phyloP scores from a whole-genome alignment of 768 basidiomycete genomes.

The Rhizopogon rudus region DNA sequence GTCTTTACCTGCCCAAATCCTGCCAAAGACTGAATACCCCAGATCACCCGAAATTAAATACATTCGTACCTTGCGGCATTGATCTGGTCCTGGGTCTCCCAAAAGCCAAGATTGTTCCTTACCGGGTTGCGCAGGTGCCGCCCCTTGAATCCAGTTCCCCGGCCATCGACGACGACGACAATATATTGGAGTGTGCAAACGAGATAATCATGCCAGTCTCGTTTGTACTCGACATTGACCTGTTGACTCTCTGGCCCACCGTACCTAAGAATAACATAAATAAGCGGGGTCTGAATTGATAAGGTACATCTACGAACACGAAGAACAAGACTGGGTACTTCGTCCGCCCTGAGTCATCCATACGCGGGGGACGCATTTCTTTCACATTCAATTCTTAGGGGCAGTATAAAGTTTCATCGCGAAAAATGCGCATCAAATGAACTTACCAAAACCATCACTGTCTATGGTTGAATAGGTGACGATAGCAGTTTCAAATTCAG shows the following conservation, averaged over 20 bases:
- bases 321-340: conserved; percentile 94
- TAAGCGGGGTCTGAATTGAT: not conserved
- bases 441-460: conserved; percentile 74
- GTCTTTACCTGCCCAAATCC: conserved; percentile 77
- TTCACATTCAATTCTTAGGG: conserved; percentile 78
- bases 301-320: conserved; percentile 43
- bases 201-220: conserved; percentile 87
- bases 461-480: conserved; percentile 66
- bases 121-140: conserved; percentile 80
- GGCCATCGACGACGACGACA: conserved; percentile 84
- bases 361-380: conserved; percentile 85
- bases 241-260: conserved; percentile 87
- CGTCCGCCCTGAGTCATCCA: conserved; percentile 93
- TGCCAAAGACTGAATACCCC: conserved; percentile 19
- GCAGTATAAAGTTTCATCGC: conserved; percentile 14
- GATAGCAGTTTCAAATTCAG: conserved; percentile 67
- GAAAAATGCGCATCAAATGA: conserved; percentile 11
- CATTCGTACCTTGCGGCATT: conserved; percentile 71
- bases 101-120: conserved; percentile 83
- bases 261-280: conserved; percentile 47
- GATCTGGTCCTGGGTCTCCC: conserved; percentile 87
- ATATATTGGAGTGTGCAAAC: conserved; percentile 80
- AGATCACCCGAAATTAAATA: not conserved
- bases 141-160: conserved; percentile 92
- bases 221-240: conserved; percentile 59